Evolutionary conservation across 306 rosid species (phyloP).

Genomic region (Ammopiptanthus mongolicus): DNA sequence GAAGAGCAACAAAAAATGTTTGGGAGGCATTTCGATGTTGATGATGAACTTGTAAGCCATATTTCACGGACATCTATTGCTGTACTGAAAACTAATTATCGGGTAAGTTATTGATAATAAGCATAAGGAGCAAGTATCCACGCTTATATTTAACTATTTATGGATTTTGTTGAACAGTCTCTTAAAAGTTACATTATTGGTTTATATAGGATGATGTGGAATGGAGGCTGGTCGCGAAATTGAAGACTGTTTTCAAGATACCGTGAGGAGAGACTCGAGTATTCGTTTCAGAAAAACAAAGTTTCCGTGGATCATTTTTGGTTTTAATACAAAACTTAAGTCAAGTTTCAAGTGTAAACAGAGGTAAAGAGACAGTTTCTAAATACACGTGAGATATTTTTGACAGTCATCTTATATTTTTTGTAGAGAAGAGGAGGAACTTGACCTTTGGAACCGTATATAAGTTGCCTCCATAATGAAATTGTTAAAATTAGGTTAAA

Average conservation of each 20-base stretch:
- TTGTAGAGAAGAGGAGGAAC: too few species aligned
- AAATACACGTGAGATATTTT: too few species aligned
- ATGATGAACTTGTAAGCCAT: conserved; percentile 71
- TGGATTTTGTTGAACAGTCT: not conserved
- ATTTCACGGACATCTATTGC: conserved; percentile 63
- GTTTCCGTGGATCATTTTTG: too few species aligned
- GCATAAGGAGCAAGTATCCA: not conserved
- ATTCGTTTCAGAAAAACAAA: too few species aligned
- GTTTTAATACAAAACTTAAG: too few species aligned
- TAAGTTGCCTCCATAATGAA: too few species aligned
- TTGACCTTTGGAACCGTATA: too few species aligned
- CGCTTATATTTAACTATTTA: too few species aligned
- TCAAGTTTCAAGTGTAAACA: too few species aligned
- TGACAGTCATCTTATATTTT: too few species aligned
- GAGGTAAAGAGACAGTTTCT: too few species aligned
- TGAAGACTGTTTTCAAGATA: conserved; percentile 62
- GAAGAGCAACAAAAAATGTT: conserved; percentile 75
- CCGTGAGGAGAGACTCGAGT: conserved; percentile 23
- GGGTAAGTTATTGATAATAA: conserved; percentile 33
- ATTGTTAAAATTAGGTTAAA: too few species aligned
- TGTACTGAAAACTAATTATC: conserved; percentile 52
- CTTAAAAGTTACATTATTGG: not conserved
- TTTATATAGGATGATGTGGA: conserved; percentile 52
- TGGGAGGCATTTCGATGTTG: conserved; percentile 71
- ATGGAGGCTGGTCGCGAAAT: conserved; percentile 57